Percentiles rank a stretch among this genome's conserved stretches.
phyloP scores from a whole-genome alignment of 116 monocot species.

The Dioscorea cayenensis region DNA sequence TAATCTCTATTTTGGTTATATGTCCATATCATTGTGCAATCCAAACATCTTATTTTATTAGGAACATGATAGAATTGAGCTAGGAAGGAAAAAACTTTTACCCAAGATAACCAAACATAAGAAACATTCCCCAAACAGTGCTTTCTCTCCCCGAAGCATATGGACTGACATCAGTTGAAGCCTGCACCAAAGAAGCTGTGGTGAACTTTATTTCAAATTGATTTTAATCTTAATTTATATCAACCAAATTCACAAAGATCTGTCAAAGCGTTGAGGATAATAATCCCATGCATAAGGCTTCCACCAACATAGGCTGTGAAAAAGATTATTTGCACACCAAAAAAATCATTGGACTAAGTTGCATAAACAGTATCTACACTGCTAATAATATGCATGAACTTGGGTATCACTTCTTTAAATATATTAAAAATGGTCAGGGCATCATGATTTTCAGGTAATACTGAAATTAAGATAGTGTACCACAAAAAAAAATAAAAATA shows the following conservation, averaged over 20 bases:
- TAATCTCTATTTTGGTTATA: no score
- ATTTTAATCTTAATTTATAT: not conserved
- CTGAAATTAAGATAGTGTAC: not conserved
- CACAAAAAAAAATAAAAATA: no score
- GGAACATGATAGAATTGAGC: not conserved
- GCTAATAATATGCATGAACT: no score
- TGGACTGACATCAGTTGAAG: slow-evolving; percentile 46
- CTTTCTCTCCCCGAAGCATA: slow-evolving; percentile 75
- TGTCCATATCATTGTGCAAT: no score
- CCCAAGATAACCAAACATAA: slow-evolving; percentile 95
- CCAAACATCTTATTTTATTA: no score
- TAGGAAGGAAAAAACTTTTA: slow-evolving; percentile 11
- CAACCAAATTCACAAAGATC: not conserved
- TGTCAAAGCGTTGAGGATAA: no score
- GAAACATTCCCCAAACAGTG: slow-evolving; percentile 74
- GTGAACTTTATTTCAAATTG: no score
- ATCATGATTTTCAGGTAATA: not conserved
- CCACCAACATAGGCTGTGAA: no score
- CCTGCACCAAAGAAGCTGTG: slow-evolving; percentile 33
- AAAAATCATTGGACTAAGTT: no score
- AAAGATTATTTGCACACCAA: no score
- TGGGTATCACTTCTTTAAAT: not conserved
- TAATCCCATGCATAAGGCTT: no score
- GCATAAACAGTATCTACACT: no score
- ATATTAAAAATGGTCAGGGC: not conserved